Base-by-base conservation (phyloP, 1,284 basidiomycete species). In the Pseudozyma tsukubaensis region DNA sequence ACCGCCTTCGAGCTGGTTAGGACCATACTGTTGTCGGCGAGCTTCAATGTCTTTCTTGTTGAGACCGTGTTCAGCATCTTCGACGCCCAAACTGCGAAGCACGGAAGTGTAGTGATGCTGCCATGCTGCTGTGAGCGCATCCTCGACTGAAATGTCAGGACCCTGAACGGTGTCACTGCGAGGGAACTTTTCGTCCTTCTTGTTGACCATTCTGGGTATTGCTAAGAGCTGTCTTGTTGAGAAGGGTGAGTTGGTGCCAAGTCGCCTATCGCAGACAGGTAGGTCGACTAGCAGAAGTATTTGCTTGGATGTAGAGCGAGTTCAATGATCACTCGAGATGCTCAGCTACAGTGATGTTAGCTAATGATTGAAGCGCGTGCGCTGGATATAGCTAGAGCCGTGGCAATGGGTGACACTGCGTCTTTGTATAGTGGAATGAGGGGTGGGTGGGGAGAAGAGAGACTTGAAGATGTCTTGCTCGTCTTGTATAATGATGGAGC, bases 1-100 rank as follows among this genome's bases (percentile, higher is more conserved):
- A 32, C 74, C 74, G 43, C 78, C 80, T 19, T 82, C 76, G 42
- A 84, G 78, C 62, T 78, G 65, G 66, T 84, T 84, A 12, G 66
- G 49, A 13, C 83, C 83, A 48, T 80, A 83, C 50, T 78, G 54
- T 42, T 78, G 59, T 4, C 62, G 60, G 39, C 76, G 72, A 16
- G 64, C 29, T 45, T 71, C 68, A 40, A 77, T 69, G 34, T 78
- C 76, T 10, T 60, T 54, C 44, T 73, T 66, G 50, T 71, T 66
- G 39, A 80, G 78, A 50, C 78, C 78, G 37, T 78, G 72, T 34
- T 75, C 64, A 11, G 68, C n/a, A 48, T 75, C 68, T 24, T 75
- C 57, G 36, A 75, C 56, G 49, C 72, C 72, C 29, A 75, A 64
- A 19, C 68, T 68, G 18, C 59, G 54, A 45, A 71, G 18, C n/a